A percentile compares a stretch with the other conserved stretches of the same genome.
Conservation (phyloP, 306 rosid genomes). For the Lupinus albus region DNA sequence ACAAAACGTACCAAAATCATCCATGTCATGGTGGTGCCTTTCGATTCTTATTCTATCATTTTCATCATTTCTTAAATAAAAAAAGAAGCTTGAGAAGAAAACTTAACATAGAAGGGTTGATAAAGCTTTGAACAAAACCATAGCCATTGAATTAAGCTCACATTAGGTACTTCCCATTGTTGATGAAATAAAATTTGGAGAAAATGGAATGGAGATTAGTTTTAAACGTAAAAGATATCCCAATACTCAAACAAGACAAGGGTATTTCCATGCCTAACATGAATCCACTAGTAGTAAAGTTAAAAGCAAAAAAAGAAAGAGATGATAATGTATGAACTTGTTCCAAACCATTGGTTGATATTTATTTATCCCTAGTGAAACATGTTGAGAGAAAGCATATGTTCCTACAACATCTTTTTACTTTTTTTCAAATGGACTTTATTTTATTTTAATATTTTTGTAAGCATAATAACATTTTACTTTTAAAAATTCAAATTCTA, state of each 20-base stretch:
- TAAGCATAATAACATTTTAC: neutral
- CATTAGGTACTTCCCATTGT: neutral
- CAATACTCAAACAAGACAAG: slow-evolving; percentile 1
- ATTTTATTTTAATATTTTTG: neutral
- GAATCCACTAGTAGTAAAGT: too few species aligned
- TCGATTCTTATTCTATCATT: neutral
- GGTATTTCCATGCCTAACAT: neutral
- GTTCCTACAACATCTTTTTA: neutral
- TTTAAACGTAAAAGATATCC: slow-evolving; percentile 7
- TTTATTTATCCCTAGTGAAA: slow-evolving; percentile 36
- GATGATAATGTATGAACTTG: slow-evolving; percentile 10
- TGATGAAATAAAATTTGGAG: neutral
- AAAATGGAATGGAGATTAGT: neutral
- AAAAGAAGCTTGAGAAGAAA: neutral
- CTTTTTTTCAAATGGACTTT: neutral
- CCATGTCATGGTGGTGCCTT: neutral
- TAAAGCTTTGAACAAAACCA: neutral
- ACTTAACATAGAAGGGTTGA: neutral
- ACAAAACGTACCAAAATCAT: neutral
- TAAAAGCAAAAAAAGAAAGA: neutral
- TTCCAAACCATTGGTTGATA: neutral
- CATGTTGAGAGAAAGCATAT: slow-evolving; percentile 40
- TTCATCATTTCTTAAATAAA: too few species aligned
- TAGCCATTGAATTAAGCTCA: slow-evolving; percentile 20
- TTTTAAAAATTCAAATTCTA: too few species aligned